Percentiles rank a stretch among this genome's conserved stretches.
phyloP scores from a whole-genome alignment of 2,329 filamentous ascomycete genomes.

The Cryphonectria radicalis region DNA sequence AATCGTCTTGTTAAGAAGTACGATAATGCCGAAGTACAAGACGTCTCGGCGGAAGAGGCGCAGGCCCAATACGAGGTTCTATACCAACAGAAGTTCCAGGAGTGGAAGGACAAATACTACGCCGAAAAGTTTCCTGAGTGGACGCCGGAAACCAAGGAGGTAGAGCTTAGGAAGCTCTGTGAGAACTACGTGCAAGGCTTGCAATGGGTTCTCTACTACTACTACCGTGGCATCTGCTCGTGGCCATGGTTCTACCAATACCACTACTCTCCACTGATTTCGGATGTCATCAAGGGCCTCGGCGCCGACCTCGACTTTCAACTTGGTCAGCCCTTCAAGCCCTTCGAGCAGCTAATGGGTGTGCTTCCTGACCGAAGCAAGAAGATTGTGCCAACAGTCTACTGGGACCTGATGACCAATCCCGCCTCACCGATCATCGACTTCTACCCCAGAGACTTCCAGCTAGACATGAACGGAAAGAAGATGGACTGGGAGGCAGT shows the following conservation, averaged over 20 bases:
- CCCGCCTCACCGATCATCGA: conserved; percentile 91
- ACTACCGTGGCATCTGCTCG: conserved; percentile 94
- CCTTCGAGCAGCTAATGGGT: conserved; percentile 97
- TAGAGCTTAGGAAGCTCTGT: conserved; percentile 78
- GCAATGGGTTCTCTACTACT: conserved; percentile 98
- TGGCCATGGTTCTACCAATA: conserved; percentile 99
- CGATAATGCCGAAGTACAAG: conserved; percentile 85
- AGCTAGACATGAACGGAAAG: conserved; percentile 99
- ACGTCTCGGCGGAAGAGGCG: conserved; percentile 77
- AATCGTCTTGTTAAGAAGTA: conserved; percentile 86
- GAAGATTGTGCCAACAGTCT: conserved; percentile 86
- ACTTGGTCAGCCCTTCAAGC: conserved; percentile 91
- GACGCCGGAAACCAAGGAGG: conserved; percentile 74
- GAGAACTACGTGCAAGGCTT: conserved; percentile 98
- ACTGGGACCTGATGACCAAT: conserved; percentile 92
- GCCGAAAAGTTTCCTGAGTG: conserved; percentile 84
- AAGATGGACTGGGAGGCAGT: conserved; percentile 99
- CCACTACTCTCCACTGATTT: conserved; percentile 95
- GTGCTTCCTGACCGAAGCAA: conserved; percentile 97
- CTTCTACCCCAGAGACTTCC: conserved; percentile 96
- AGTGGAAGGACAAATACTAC: conserved; percentile 97
- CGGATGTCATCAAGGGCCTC: conserved; percentile 86
- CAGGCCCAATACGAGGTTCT: conserved; percentile 79
- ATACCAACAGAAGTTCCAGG: conserved; percentile 86
- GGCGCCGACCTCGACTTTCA: conserved; percentile 88